Base-by-base conservation (phyloP, 1,284 basidiomycete species). In the Ceratobasidium sp. region DNA sequence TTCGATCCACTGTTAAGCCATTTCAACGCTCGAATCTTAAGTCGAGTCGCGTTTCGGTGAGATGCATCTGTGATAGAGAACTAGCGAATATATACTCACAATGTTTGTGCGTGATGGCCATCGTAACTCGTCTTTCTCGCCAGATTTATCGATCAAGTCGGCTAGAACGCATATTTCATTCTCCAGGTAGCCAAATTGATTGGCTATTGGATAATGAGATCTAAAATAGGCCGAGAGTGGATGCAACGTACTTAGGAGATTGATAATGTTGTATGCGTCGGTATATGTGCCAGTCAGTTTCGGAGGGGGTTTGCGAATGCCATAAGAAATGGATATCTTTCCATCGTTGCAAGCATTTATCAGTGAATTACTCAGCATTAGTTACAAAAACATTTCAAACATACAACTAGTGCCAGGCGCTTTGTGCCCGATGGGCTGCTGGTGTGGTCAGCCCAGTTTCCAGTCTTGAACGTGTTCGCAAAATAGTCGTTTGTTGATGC, bases 91-190 rank as follows among this genome's bases (percentile, higher is more conserved):
- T 12, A n/a, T 4, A 64, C 70, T 61, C 23, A 74, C 70, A 10
- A 74, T 74, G n/a, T 74, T 74, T 5, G 20, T 42, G 17, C 23
- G 61, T 7, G 57, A 50, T 40, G 70, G 70, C 44, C 26, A 50
- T 4, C 42, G 57, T 3, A 40, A 44, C 52, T 38, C 23, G n/a
- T 44, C 4, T 6, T 28, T 20, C 9, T 42, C 28, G 26, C 26
- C 59, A 38, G 15, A 13, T 15, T 28, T 13, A 13, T 15, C 57
- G 9, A 17, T 50, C 17, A 50, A 26, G 38, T 74, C 70, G 17
- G 70, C 70, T 13, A 74, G n/a, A 33, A 74, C 70, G 38, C 70
- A 74, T 26, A 74, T 74, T 10, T 74, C 46, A 1, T 62, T 38
- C 28, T 40, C 33, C n/a, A 13, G 23, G 23, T 74, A 74, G 2